A percentile compares a stretch with the other conserved stretches of the same genome.
Evolutionary conservation across 1,284 basidiomycete species (phyloP).

Genomic region (Cutaneotrichosporon daszewskae): DNA sequence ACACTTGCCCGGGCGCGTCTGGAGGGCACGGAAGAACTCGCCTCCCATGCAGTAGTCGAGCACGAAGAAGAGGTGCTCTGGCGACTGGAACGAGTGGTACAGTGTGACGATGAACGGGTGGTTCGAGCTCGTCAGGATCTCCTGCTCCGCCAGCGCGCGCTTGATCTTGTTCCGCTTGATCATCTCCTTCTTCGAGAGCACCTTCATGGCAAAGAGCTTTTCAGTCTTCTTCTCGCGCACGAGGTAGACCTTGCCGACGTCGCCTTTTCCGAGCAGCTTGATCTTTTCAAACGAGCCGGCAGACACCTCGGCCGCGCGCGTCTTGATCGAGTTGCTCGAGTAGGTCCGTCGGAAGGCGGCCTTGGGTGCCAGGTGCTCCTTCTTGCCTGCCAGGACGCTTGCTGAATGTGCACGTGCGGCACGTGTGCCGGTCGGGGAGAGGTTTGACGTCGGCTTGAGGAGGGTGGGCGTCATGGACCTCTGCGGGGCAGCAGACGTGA

Average conservation of each 20-base stretch:
- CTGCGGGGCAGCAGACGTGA: constrained; percentile 50
- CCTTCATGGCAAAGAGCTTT: constrained; percentile 95
- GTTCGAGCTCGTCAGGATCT: constrained; percentile 91
- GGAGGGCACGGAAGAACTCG: constrained; percentile 95
- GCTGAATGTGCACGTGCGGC: constrained; percentile 23
- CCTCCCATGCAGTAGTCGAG: constrained; percentile 99
- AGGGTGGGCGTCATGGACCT: constrained; percentile 25
- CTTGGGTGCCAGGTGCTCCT: constrained; percentile 34
- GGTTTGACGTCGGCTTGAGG: constrained; percentile 48
- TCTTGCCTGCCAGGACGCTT: constrained; percentile 9
- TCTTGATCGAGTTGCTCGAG: constrained; percentile 95
- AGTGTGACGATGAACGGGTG: constrained; percentile 97
- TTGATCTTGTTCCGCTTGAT: constrained; percentile 98
- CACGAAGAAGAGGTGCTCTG: constrained; percentile 92
- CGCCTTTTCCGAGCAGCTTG: constrained; percentile 90
- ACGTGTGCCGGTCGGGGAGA: constrained; percentile 29
- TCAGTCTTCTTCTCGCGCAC: constrained; percentile 91
- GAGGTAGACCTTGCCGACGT: constrained; percentile 92
- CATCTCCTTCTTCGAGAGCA: constrained; percentile 96
- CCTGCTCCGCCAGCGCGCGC: constrained; percentile 90
- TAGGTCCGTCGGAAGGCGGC: constrained; percentile 87
- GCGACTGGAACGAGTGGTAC: constrained; percentile 97
- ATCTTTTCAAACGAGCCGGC: constrained; percentile 89
- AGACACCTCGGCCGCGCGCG: constrained; percentile 80
- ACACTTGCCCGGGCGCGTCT: constrained; percentile 92